Evolutionary conservation across 306 rosid species (phyloP).

Genomic region (Casuarina equisetifolia): DNA sequence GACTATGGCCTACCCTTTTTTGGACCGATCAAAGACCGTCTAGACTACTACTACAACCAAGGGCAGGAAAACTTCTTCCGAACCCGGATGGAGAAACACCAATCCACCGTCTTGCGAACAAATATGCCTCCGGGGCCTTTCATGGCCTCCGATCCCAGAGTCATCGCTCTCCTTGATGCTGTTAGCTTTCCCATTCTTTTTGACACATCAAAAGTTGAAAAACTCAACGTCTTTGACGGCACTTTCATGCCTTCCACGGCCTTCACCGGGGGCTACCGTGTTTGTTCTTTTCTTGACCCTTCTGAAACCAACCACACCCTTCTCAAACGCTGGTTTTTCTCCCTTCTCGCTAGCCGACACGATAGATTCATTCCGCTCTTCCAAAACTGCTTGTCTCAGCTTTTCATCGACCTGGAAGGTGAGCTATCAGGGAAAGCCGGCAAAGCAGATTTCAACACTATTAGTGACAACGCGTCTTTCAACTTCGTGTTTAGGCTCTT

Average conservation of each 20-base stretch:
- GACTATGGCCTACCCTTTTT: constrained; percentile 54
- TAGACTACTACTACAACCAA: constrained; percentile 63
- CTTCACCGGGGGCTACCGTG: constrained; percentile 69
- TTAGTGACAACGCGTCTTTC: constrained; percentile 33
- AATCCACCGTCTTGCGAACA: no score
- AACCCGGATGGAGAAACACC: no score
- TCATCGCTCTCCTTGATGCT: no score
- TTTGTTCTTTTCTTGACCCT: constrained; percentile 62
- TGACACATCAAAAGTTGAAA: constrained; percentile 55
- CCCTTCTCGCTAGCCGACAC: constrained; percentile 32
- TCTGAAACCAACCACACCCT: constrained; percentile 47
- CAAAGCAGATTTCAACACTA: constrained; percentile 24
- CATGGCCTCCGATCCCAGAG: no score
- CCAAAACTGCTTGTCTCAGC: constrained; percentile 18
- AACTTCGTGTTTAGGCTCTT: constrained; percentile 50
- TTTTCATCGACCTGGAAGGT: no score
- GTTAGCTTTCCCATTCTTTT: constrained; percentile 41
- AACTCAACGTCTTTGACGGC: constrained; percentile 60
- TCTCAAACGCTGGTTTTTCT: constrained; percentile 44
- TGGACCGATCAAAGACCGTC: constrained; percentile 55
- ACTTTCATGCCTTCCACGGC: constrained; percentile 75
- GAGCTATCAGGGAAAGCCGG: no score
- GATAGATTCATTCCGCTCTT: constrained; percentile 50
- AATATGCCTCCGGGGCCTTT: no score
- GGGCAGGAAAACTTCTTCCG: constrained; percentile 57